Percentiles rank a stretch among this genome's conserved stretches.
These are phyloP conservation scores for Lithospermum erythrorhizon DNA, from an alignment of 257 asterid species.

Conservation along the genomic window DNA sequence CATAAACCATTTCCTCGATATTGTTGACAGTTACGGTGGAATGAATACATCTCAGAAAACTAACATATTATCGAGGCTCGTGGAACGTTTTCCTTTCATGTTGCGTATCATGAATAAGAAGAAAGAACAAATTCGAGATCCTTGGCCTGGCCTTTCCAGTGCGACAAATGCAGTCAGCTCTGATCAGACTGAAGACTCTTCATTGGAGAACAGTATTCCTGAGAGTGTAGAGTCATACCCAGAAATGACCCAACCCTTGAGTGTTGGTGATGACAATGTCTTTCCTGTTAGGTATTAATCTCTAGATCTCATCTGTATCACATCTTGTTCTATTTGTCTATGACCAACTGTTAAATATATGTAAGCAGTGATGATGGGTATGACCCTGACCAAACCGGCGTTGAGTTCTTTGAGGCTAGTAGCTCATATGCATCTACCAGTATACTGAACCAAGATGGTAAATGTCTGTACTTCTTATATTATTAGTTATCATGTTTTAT, in stretches of 20 bases:
- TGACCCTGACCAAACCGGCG: constrained; percentile 30
- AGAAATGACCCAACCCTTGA: constrained; percentile 22
- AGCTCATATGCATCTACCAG: constrained; percentile 21
- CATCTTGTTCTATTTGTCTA: constrained; percentile 4
- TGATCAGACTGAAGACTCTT: constrained; percentile 20
- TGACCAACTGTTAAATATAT: constrained; percentile 14
- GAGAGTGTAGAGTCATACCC: constrained; percentile 24
- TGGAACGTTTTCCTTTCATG: constrained; percentile 69
- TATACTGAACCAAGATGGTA: constrained; percentile 41
- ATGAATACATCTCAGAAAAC: constrained; percentile 42
- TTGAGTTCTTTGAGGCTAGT: constrained; percentile 21
- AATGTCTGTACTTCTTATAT: background rate
- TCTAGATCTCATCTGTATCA: constrained; percentile 9
- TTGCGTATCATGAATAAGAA: constrained; percentile 64
- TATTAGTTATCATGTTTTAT: background rate
- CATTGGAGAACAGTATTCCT: constrained; percentile 19
- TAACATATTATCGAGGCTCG: constrained; percentile 64
- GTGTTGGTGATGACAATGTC: constrained; percentile 27
- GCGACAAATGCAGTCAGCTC: constrained; percentile 19
- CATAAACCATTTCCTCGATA: constrained; percentile 7
- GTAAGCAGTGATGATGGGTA: constrained; percentile 18
- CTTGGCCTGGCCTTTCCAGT: constrained; percentile 18
- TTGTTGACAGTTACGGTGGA: constrained; percentile 28
- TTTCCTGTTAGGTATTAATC: constrained; percentile 39
- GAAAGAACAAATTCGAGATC: constrained; percentile 27